Base-by-base conservation (phyloP, 2,329 filamentous ascomycete species). In the Sclerotinia sclerotiorum region DNA sequence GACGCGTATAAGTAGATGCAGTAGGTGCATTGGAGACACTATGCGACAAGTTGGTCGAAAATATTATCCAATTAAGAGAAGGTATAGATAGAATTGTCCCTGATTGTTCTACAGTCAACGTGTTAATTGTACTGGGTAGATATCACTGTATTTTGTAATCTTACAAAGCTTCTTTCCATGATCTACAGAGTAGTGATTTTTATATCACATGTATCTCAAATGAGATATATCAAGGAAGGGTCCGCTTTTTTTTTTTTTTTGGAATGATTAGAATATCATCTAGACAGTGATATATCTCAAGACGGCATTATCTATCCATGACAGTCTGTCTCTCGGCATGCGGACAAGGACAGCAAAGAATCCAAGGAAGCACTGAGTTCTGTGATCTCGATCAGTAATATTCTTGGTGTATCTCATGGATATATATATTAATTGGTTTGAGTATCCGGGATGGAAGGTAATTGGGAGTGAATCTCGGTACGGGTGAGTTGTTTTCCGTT, bases 401-500 rank as follows among this genome's bases (percentile, higher is more conserved):
- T 17, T 48, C 46, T 52, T 52, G 60, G 60, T 60, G 42, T n/a
- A 29, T 15, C 17, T 32, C 21, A n/a, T 6, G 11, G n/a, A 52
- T 27, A 27, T 35, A 35, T 35, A 35, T 35, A 35, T 29, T 48
- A 39, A 42, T 42, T 13, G 32, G n/a, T 63, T 52, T 15, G 10
- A 27, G n/a, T 63, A 42, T 35, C 21, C 11, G 19, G 11, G 27
- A 61, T 52, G 39, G 42, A 61, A 61, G 21, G 44, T 57, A 17
- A 8, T 29, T 51, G 32, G 21, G 24, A 39, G 32, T 27, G 8
- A 52, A 42, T 8, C 42, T 19, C 52, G 32, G 48, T 27, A 63
- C 29, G 39, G 46, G 52, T 63, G 61, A 52, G 61, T 52, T 63
- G 32, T 63, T 42, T 21, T 17, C 11, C 8, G n/a, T 17, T 57